These are phyloP conservation scores for Botrytis byssoidea DNA, from an alignment of 2,329 filamentous ascomycete species.

Conservation along the genomic window DNA sequence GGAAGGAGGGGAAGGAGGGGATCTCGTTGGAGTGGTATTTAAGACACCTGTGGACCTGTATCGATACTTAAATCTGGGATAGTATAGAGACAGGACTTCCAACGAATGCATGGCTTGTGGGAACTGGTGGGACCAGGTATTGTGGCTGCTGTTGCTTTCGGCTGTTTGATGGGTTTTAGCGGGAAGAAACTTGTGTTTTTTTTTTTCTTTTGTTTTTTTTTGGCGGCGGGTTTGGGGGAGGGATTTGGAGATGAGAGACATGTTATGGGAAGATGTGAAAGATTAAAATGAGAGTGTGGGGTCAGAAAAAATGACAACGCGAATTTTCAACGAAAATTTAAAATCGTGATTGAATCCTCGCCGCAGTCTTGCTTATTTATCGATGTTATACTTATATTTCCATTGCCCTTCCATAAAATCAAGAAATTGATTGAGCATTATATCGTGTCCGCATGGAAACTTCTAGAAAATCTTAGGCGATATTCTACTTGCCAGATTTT, in stretches of 20 bases:
- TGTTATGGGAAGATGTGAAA: neutral
- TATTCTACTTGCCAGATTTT: neutral
- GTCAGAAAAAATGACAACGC: neutral
- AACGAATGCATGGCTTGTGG: too few species aligned
- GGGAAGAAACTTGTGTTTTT: rapidly evolving
- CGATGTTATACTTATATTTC: neutral
- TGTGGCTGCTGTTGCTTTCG: rapidly evolving
- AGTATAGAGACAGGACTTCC: too few species aligned
- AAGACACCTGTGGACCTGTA: neutral
- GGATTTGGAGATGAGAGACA: neutral
- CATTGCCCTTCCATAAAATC: neutral
- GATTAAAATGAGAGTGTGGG: neutral
- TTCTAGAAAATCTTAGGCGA: neutral
- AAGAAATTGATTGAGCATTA: too few species aligned
- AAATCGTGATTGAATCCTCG: neutral
- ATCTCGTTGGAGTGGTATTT: neutral
- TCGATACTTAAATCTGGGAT: neutral
- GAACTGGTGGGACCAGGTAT: too few species aligned
- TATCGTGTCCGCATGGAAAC: neutral
- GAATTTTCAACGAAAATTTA: neutral
- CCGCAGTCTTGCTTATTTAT: rapidly evolving
- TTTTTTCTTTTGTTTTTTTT: too few species aligned
- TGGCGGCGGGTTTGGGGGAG: neutral
- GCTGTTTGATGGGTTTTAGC: neutral
- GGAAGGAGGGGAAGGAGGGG: too few species aligned